A percentile compares a stretch with the other conserved stretches of the same genome.
Evolutionary conservation across 352 stramenopile genomes (phyloP).

Genomic region (Phytophthora hibernalis): DNA sequence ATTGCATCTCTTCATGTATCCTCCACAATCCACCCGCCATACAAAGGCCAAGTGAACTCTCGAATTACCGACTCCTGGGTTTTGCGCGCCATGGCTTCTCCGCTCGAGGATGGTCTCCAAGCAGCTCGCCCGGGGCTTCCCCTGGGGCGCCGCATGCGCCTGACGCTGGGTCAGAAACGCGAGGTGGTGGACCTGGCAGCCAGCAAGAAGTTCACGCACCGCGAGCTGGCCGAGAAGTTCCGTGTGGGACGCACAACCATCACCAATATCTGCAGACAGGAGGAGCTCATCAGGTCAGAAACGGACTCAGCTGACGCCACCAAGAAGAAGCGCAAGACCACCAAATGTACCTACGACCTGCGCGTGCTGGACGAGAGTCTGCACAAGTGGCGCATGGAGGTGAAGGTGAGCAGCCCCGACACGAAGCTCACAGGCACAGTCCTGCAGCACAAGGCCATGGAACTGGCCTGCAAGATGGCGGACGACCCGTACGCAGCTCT

Average conservation of each 20-base stretch:
- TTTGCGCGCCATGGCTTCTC: conserved; percentile 29
- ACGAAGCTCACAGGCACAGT: conserved; percentile 83
- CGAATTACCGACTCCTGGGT: conserved; percentile 27
- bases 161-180: conserved; percentile 88
- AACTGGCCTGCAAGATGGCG: conserved; percentile 79
- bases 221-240: conserved; percentile 86
- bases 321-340: conserved; percentile 90
- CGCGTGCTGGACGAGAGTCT: conserved; percentile 83
- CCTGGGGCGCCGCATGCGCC: conserved; percentile 61
- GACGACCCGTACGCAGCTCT: conserved; percentile 74
- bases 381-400: conserved; percentile 90
- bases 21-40: background rate
- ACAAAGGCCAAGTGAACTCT: conserved; percentile 14
- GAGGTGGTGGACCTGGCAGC: conserved; percentile 84
- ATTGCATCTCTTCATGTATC: background rate
- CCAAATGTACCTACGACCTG: conserved; percentile 86
- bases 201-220: conserved; percentile 89
- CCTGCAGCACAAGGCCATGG: conserved; percentile 87
- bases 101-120: conserved; percentile 22
- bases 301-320: conserved; percentile 86
- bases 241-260: conserved; percentile 82
- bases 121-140: conserved; percentile 20
- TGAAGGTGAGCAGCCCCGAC: conserved; percentile 81
- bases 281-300: conserved; percentile 82
- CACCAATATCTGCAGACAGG: conserved; percentile 88